Evolutionary conservation across 495 filamentous ascomycete genomes (phyloP).

Genomic region (Penicillium antarcticum): DNA sequence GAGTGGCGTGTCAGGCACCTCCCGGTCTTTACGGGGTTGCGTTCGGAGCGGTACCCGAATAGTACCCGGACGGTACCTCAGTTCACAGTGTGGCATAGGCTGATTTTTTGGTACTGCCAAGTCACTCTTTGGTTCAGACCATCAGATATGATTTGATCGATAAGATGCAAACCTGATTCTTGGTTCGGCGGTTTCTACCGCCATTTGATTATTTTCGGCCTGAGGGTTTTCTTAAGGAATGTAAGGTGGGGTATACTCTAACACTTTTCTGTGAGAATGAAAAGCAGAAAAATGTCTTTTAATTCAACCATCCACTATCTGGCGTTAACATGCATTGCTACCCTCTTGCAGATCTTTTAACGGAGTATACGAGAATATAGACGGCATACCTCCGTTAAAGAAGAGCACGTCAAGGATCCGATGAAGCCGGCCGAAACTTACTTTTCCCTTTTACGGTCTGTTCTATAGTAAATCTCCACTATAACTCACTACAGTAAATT

Average conservation of each 20-base stretch:
- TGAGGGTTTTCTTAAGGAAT: too few species aligned
- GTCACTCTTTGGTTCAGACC: slow-evolving; percentile 1
- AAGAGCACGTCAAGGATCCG: background rate
- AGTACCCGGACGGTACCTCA: background rate
- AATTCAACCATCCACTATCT: background rate
- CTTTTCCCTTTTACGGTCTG: background rate
- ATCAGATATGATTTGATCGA: slow-evolving; percentile 27
- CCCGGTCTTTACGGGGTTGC: background rate
- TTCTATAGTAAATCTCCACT: background rate
- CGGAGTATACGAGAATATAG: too few species aligned
- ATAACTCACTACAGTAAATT: background rate
- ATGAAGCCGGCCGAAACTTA: background rate
- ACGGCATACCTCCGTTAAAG: too few species aligned
- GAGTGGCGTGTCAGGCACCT: slow-evolving; percentile 6
- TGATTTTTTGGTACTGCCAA: slow-evolving; percentile 3
- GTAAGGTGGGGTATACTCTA: too few species aligned
- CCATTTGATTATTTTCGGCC: background rate
- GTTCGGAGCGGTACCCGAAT: background rate
- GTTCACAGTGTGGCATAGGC: background rate
- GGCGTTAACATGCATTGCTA: slow-evolving; percentile 3
- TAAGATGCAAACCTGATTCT: slow-evolving; percentile 18
- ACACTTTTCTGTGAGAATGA: background rate
- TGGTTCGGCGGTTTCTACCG: slow-evolving; percentile 9
- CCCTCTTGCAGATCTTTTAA: background rate
- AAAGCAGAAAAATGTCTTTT: background rate